Base-by-base conservation (phyloP, 352 stramenopile genomes). In the Pythium brassicae region DNA sequence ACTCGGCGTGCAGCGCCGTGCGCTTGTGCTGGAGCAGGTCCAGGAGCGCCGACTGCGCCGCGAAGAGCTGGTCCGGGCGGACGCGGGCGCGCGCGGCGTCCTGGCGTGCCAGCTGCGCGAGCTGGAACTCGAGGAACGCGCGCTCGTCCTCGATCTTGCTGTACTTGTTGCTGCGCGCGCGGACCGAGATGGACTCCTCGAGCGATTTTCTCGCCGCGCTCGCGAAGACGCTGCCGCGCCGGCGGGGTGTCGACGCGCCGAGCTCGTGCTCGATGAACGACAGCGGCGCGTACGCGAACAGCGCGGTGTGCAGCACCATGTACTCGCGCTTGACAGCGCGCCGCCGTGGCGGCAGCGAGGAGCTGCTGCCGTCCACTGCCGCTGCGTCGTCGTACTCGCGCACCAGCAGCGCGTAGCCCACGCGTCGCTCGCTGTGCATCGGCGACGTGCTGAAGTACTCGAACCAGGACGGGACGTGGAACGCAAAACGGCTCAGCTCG, bases 361-460 rank as follows among this genome's bases (percentile, higher is more conserved):
- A 37, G 1, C 17, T 34, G 11, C 27, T 27, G 14, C 11, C 23
- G 20, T 20, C 34, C 7, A 23, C 20, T 20, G 19, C 19, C 23
- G 8, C 14, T 8, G 43, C 26, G 19, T 46, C 26, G 23, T 25
- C 47, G 4, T 54, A 57, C 34, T 76, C 64, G 9, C 61, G 61
- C 3, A 86, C 62, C 2, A 65, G 63, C 49, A 87, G 27, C 0
- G 68, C 67, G 40, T 87, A 87, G 0, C 65, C 76, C 1, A 85
- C 72, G 25, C 74, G 74, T n/a, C 74, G 62, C 39, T 84, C 67
- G 4, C 60, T 55, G 48, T 71, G 65, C 4, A 66, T 62, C 17
- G 29, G 48, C 0, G 68, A 73, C 20, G 55, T 72, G 49, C 71
- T 80, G 25, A 78, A 72, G 55, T 87, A 87, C 54, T 87, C 76